Evolutionary conservation across 495 filamentous ascomycete genomes (phyloP).

Genomic region (Trichocladium uniseriatum): DNA sequence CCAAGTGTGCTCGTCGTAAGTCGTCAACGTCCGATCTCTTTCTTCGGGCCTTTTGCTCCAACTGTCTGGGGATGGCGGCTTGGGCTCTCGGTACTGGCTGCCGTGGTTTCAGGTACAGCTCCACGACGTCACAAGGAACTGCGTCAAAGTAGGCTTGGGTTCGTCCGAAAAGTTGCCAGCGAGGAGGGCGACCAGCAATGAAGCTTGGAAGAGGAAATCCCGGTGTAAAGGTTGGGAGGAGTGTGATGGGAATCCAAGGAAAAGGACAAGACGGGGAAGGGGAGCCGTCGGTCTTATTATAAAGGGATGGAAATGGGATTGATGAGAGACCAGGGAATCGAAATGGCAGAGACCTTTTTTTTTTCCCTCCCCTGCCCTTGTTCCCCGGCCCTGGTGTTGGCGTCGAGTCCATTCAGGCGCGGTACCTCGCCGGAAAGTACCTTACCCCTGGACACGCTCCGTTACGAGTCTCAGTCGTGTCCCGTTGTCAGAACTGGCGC

Average conservation of each 20-base stretch:
- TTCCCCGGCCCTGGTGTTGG: conserved; percentile 19
- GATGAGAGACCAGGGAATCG: conserved; percentile 19
- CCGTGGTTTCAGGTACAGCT: conserved; percentile 10
- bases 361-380: conserved; percentile 11
- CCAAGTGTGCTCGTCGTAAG: background rate
- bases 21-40: background rate
- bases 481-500: conserved; percentile 12
- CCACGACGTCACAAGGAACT: background rate
- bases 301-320: conserved; percentile 23
- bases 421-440: conserved; percentile 21
- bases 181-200: background rate
- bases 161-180: conserved; percentile 3
- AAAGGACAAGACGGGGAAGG: conserved; percentile 19
- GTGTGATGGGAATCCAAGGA: conserved; percentile 25
- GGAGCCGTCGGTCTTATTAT: conserved; percentile 24
- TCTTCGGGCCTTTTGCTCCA: background rate
- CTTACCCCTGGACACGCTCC: conserved; percentile 17
- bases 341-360: conserved; percentile 20
- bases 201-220: conserved; percentile 6
- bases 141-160: conserved; percentile 1
- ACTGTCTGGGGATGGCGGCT: background rate
- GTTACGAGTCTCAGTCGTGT: conserved; percentile 14
- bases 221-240: conserved; percentile 12
- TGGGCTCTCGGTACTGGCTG: conserved; percentile 6
- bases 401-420: conserved; percentile 17